Base-by-base conservation (phyloP, 106 monocot species). In the Cymbidium sinense region DNA sequence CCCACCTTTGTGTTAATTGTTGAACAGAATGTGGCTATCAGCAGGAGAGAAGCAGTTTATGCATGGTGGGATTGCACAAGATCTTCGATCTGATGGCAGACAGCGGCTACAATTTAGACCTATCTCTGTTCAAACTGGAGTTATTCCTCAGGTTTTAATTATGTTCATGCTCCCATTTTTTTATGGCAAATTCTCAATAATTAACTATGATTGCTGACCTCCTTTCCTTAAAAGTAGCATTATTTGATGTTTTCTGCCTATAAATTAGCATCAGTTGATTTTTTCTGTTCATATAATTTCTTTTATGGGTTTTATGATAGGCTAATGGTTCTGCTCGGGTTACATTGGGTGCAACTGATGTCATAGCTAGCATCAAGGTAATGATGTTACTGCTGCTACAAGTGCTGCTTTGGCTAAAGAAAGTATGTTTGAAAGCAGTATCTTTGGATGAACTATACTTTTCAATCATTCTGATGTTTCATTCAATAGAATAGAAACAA, bases 321-420 rank as follows among this genome's bases (percentile, higher is more conserved):
- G 96, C 96, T 31, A 89, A 80, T 77, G 96, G 96, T 35, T 96
- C 93, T 0, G 91, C 89, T 67, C 86, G 91, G 80, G 93, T 93
- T 70, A 88, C 85, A 76, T 77, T 93, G 17, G 96, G 96, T 47
- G 83, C 86, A n/a, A 96, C 96, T 4, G 91, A 93, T 71, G 93
- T 96, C 35, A 91, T 96, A 79, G 93, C 74, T 25, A 96, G 93
- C 72, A 78, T 96, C 43, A 96, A 96, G 93, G 95, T 96, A 74
- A 70, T 29, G 27, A 52, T 39, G 41, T 34, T 75, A 2, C 47
- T 73, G 3, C 34, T 77, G 23, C 25, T n/a, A 51, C 4, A 43
- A 11, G 5, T 19, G 12, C 0, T 67, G 5, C 62, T 27, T 15
- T 54, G 29, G 29, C 67, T 73, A 62, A 61, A 39, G 37, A 54